Base-by-base conservation (phyloP, 331 rosid species). In the Ulmus americana region DNA sequence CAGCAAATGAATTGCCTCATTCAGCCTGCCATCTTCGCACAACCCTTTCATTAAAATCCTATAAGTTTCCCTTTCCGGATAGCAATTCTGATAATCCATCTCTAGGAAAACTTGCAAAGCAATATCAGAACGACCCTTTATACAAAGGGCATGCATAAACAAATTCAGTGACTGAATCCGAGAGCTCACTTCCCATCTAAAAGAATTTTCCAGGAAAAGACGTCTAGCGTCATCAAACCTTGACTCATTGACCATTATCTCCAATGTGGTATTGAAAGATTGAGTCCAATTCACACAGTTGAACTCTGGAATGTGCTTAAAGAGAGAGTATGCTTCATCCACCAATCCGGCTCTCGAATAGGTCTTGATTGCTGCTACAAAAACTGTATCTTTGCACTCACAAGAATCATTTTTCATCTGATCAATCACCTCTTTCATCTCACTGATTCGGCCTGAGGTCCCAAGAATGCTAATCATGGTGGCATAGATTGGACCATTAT, bases 1-100 rank as follows among this genome's bases (percentile, higher is more conserved):
- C 67, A 90, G 71, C 68, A 90, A 80, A 83, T 87, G 97, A 41
- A 70, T 78, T n/a, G 88, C 95, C 78, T 90, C 97, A 64, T 82
- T 74, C 7, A 90, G 80, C 79, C 84, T 87, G 73, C 74, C 67
- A 64, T 91, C 97, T 48, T 65, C 68, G 45, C 97, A 91, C 79
- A 91, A 73, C 13, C 95, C 96, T 76, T 79, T 76, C 97, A 88
- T 91, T 76, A 88, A 22, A 65, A 81, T 77, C 44, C 56, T 67
- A 68, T 91, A 84, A 46, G 91, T 91, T 44, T 84, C 86, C 77
- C 88, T 84, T 64, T 84, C 70, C 10, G 96, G 96, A 56, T 74
- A 76, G 68, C 90, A 79, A 41, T 82, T 74, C 76, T 88, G 96
- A 70, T 69, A 79, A 68, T 86, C 88, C 91, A 85, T 85, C 80